These are phyloP conservation scores for Speleostelium caveatum DNA, from an alignment of 78 protist genomes.

Conservation along the genomic window DNA sequence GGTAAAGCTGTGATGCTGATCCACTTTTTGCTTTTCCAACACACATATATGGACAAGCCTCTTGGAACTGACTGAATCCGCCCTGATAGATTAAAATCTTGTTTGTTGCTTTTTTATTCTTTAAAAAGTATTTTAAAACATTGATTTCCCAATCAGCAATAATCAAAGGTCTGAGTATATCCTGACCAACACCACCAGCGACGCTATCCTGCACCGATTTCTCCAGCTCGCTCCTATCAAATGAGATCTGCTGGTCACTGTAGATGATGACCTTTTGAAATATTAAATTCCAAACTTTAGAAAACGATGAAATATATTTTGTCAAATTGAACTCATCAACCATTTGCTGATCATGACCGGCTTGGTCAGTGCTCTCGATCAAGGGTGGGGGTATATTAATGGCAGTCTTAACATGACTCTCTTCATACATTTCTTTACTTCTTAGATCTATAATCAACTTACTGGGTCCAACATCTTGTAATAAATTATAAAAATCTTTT, in stretches of 20 bases:
- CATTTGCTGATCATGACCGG: background rate
- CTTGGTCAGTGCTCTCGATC: background rate
- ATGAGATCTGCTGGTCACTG: conserved; percentile 9
- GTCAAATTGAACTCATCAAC: conserved; percentile 36
- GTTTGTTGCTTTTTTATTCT: background rate
- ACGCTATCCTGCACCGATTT: background rate
- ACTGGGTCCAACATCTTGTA: conserved; percentile 42
- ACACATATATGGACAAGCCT: conserved; percentile 54
- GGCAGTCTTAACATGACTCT: conserved; percentile 5
- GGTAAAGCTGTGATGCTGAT: background rate
- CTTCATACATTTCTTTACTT: conserved; percentile 8
- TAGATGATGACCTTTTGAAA: conserved; percentile 1
- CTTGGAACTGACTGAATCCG: conserved; percentile 32
- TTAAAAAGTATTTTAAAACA: background rate
- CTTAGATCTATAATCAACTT: conserved; percentile 67
- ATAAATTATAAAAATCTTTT: conserved; percentile 41
- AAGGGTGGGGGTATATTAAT: conserved; percentile 46
- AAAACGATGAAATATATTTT: conserved; percentile 13
- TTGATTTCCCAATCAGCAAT: conserved; percentile 25
- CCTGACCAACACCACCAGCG: background rate
- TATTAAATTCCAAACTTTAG: conserved; percentile 52
- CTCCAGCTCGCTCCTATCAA: background rate
- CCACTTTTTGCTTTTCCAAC: too few species aligned
- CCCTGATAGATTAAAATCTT: conserved; percentile 1
- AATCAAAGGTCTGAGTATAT: background rate